A percentile compares a stretch with the other conserved stretches of the same genome.
These are phyloP conservation scores for Xylariaceae sp. DNA, from an alignment of 2,329 filamentous ascomycete species.

Conservation along the genomic window DNA sequence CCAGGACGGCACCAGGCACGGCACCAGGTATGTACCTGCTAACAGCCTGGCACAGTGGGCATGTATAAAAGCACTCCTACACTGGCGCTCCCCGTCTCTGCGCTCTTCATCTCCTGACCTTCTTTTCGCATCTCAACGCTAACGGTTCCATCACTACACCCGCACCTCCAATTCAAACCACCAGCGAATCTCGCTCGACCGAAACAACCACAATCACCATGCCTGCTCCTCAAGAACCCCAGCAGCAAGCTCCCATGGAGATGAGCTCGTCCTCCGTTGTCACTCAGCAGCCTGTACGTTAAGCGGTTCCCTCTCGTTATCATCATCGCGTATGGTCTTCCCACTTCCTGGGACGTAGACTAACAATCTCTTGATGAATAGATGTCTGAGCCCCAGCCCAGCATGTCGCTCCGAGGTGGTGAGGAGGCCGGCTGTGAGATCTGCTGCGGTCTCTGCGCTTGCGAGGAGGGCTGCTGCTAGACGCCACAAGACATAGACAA, in stretches of 20 bases:
- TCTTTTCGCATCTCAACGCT: not conserved
- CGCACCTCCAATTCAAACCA: not conserved
- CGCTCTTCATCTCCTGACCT: too few species aligned
- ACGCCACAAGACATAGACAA: not conserved
- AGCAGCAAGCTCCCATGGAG: constrained; percentile 44
- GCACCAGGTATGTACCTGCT: too few species aligned
- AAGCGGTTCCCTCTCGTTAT: not conserved
- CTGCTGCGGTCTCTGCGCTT: constrained; percentile 45
- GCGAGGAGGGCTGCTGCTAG: constrained; percentile 43
- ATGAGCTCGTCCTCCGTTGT: constrained; percentile 34
- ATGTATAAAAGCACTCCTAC: not conserved
- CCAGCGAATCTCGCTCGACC: not conserved
- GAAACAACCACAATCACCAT: constrained; percentile 27
- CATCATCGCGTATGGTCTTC: not conserved
- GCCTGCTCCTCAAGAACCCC: constrained; percentile 40
- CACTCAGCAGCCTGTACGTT: constrained; percentile 42
- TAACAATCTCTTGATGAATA: constrained; percentile 18
- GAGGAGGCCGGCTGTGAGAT: constrained; percentile 45
- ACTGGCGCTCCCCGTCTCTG: too few species aligned
- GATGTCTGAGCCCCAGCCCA: constrained; percentile 40
- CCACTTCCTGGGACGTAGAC: not conserved
- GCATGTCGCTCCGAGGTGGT: constrained; percentile 42
- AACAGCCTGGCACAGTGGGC: not conserved
- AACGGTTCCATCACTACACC: not conserved
- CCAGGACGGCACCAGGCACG: too few species aligned